Evolutionary conservation across 2,329 filamentous ascomycete species (phyloP), one percentile per base, ranked within the genome.

Genomic region (Diaporthe citrichinensis): DNA sequence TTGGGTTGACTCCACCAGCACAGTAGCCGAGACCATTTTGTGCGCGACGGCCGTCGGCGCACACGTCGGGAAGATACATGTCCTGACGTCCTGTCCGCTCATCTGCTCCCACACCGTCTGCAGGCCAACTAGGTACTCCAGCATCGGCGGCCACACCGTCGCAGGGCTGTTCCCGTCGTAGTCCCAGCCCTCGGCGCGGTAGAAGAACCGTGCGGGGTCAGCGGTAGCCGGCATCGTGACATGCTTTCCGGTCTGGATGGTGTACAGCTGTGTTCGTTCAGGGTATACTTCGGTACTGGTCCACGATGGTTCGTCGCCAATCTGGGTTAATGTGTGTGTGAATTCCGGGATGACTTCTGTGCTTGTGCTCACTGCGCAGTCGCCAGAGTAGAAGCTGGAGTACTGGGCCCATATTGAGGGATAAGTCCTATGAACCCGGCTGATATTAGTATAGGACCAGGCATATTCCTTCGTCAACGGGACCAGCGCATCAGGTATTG

Each of bases 391-490:
- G 34, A 68, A 53, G 46, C 34, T 39, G 23, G 65, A 68, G 31
- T 68, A 68, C 25, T 68, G 28, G 23, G 65, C 65, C 65, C 65
- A 68, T 53, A 68, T 28, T 15, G 46, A 36, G 1, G 65, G 65
- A 4, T 68, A 68, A 12, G 65, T 68, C 65, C 65, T 68, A 12
- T 15, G 3, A 17, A 23, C 6, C 65, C 23, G 2, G 8, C 53
- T 20, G 15, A 15, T 53, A 5, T 51, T 20, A 51, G 62, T 12
- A 25, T 20, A 25, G 23, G 23, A 39, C 25, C 28, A 20, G 25
- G 44, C 14, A 14, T 9, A n/a, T 2, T 31, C 4, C 9, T 28
- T 17, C 4, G 14, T 12, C 1, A 39, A 23, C 8, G 3, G 44
- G 14, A 39, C 6, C 28, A 23, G 7, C 8, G 14, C 9, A n/a